Evolutionary conservation across 1,284 basidiomycete genomes (phyloP).

Genomic region (Cutaneotrichosporon mucoides): DNA sequence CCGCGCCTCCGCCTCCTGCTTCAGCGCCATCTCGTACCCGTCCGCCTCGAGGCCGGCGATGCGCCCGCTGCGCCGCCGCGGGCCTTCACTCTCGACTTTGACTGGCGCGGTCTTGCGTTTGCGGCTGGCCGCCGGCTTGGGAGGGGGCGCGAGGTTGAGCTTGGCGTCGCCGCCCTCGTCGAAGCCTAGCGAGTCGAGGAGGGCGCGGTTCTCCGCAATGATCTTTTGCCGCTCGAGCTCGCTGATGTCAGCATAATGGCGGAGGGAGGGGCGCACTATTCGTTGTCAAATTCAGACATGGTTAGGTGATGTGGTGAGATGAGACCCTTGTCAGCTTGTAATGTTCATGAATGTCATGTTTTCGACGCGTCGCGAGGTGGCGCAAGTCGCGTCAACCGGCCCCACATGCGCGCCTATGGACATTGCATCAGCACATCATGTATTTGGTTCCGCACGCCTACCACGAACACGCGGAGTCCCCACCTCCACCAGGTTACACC

Average conservation of each 20-base stretch:
- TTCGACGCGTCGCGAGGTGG: neutral
- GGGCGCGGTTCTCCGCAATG: slow-evolving; percentile 47
- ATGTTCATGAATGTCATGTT: neutral
- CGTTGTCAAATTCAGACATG: neutral
- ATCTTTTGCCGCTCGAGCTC: slow-evolving; percentile 48
- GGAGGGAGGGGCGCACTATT: neutral
- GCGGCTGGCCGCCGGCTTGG: slow-evolving; percentile 9
- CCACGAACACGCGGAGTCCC: too few species aligned
- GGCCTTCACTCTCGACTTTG: slow-evolving; percentile 14
- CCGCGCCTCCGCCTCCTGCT: slow-evolving; percentile 31
- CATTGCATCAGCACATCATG: too few species aligned
- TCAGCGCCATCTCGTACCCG: slow-evolving; percentile 29
- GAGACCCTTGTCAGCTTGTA: neutral
- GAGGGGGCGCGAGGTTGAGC: slow-evolving; percentile 15
- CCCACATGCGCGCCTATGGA: too few species aligned
- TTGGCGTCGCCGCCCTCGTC: slow-evolving; percentile 32
- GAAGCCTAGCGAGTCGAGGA: slow-evolving; percentile 48
- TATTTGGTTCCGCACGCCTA: slow-evolving; percentile 2
- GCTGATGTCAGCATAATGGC: slow-evolving; percentile 21
- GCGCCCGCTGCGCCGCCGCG: slow-evolving; percentile 35
- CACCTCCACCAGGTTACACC: neutral
- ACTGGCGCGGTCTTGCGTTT: slow-evolving; percentile 5
- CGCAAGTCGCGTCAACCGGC: slow-evolving; percentile 2
- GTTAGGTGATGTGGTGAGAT: neutral
- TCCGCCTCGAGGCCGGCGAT: slow-evolving; percentile 42